Evolutionary conservation across 164 flowering plant genomes (phyloP).

Genomic region (Aristolochia californica): DNA sequence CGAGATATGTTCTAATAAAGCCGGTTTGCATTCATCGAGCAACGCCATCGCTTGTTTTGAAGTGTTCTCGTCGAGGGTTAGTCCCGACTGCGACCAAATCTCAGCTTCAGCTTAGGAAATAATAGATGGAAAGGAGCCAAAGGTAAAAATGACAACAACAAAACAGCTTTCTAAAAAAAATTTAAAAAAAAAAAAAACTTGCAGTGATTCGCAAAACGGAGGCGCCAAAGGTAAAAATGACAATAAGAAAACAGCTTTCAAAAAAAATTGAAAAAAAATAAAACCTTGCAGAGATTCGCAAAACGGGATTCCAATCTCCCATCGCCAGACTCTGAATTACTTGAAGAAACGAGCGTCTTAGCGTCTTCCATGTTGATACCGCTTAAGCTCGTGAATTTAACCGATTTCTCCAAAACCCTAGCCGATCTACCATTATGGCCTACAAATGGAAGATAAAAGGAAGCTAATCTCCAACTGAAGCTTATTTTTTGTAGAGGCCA

Average conservation of each 20-base stretch:
- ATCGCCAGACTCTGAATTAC: slow-evolving; percentile 6
- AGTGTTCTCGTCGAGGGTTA: slow-evolving; percentile 40
- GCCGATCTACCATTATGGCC: slow-evolving; percentile 9
- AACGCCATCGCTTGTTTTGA: slow-evolving; percentile 34
- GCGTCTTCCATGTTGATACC: slow-evolving; percentile 25
- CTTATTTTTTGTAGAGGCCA: no score
- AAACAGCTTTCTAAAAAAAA: background rate
- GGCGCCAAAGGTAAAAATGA: background rate
- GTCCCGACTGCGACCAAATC: slow-evolving; percentile 30
- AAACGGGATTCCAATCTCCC: slow-evolving; percentile 29
- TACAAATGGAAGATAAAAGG: background rate
- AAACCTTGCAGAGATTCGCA: slow-evolving; percentile 55
- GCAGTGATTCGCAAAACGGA: slow-evolving; percentile 46
- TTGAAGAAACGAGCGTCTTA: slow-evolving; percentile 14
- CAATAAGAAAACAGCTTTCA: background rate
- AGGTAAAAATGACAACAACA: background rate
- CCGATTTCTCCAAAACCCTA: slow-evolving; percentile 6
- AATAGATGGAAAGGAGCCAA: background rate
- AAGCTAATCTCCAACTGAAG: no score
- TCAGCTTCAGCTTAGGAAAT: background rate
- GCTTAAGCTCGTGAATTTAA: slow-evolving; percentile 11
- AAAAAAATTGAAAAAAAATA: background rate
- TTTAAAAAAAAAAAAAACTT: slow-evolving; percentile 27
- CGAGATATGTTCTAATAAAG: slow-evolving; percentile 36
- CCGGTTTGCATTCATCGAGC: slow-evolving; percentile 51